Conservation (phyloP, 129 eudicot species). For the Tagetes erecta region DNA sequence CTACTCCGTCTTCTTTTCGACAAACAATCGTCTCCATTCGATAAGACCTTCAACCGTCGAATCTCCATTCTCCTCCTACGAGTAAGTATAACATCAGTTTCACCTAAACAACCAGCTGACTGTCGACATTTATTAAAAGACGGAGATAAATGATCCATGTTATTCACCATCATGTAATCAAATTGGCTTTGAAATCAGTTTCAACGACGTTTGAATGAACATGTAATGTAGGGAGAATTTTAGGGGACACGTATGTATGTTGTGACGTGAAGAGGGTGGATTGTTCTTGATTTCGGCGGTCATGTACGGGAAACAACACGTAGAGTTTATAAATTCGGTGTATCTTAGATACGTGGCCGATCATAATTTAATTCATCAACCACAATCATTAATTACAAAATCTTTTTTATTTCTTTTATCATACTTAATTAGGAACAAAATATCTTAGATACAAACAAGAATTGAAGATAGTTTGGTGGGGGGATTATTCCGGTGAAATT, state of each 20-base stretch:
- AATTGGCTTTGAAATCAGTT: too few relatives aligned
- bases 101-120: not conserved
- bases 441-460: too few relatives aligned
- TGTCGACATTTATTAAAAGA: constrained; percentile 24
- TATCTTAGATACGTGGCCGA: constrained; percentile 30
- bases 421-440: too few relatives aligned
- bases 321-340: constrained; percentile 27
- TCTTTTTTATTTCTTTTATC: too few relatives aligned
- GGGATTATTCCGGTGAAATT: too few relatives aligned
- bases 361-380: not conserved
- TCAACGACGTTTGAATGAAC: not conserved
- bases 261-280: constrained; percentile 27
- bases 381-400: too few relatives aligned
- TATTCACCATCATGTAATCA: constrained; percentile 19
- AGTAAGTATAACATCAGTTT: constrained; percentile 14
- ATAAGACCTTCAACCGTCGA: constrained; percentile 30
- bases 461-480: too few relatives aligned
- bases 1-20: constrained; percentile 1
- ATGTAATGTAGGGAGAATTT: not conserved
- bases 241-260: not conserved
- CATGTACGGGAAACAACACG: constrained; percentile 45
- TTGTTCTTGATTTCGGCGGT: constrained; percentile 35
- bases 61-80: constrained; percentile 25
- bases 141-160: constrained; percentile 13
- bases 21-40: constrained; percentile 19